phyloP scores from a whole-genome alignment of 495 filamentous ascomycete genomes.

The Aspergillus mulundensis region DNA sequence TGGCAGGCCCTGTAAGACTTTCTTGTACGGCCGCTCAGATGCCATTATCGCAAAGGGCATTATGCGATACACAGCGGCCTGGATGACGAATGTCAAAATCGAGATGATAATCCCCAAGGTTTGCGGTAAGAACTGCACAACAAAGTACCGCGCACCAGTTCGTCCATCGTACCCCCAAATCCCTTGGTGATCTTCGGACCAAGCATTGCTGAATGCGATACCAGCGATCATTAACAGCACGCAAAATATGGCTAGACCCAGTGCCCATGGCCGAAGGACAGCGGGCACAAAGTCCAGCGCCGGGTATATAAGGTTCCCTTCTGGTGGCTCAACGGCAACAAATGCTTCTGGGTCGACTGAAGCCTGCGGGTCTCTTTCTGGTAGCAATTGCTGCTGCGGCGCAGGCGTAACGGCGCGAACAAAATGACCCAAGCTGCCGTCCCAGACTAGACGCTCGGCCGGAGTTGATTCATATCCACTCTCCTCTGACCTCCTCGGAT shows the following conservation, averaged over 20 bases:
- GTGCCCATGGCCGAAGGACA: constrained; percentile 58
- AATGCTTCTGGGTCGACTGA: constrained; percentile 48
- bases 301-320: constrained; percentile 45
- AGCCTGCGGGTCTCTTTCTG: constrained; percentile 20
- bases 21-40: constrained; percentile 41
- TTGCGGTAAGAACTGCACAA: constrained; percentile 80
- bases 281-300: constrained; percentile 61
- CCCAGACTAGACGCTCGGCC: constrained; percentile 48
- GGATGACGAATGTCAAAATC: constrained; percentile 69
- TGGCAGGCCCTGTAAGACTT: constrained; percentile 38
- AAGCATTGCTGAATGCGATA: constrained; percentile 70
- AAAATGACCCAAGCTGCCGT: constrained; percentile 48
- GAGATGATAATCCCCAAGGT: constrained; percentile 68
- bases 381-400: constrained; percentile 7
- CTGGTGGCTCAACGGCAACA: constrained; percentile 46
- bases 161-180: constrained; percentile 62
- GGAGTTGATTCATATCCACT: constrained; percentile 41
- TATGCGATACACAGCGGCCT: constrained; percentile 70
- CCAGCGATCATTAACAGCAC: constrained; percentile 68
- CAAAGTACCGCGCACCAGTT: constrained; percentile 71
- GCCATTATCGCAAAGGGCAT: constrained; percentile 75
- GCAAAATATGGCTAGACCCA: constrained; percentile 54
- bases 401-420: constrained; percentile 23
- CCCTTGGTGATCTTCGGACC: constrained; percentile 59
- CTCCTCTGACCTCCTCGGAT: constrained; percentile 30